Conservation (phyloP, 75 land plant species). For the Ceratopteris richardii region DNA sequence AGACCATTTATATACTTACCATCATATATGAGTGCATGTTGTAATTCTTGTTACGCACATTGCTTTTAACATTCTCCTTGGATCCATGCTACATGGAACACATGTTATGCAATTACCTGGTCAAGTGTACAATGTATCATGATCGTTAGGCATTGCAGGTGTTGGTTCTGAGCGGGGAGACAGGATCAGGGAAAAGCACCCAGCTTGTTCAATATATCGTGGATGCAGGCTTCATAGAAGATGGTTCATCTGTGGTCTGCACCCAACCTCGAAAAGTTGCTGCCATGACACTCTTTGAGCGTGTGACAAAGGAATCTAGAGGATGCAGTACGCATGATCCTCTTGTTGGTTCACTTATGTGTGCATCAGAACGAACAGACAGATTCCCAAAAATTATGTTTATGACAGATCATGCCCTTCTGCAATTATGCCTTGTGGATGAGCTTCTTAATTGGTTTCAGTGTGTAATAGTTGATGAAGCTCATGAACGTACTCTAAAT, state of each 20-base stretch:
- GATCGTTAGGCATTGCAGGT: conserved; percentile 36
- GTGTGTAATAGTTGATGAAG: conserved; percentile 81
- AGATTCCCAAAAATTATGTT: conserved; percentile 34
- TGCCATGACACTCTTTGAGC: conserved; percentile 45
- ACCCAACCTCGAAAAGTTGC: conserved; percentile 84
- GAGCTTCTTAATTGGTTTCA: conserved; percentile 33
- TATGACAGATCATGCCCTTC: conserved; percentile 64
- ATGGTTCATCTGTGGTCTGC: conserved; percentile 51
- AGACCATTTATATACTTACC: too few relatives aligned
- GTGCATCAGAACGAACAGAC: conserved; percentile 24
- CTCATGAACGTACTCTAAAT: conserved; percentile 80
- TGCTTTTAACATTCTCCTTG: too few relatives aligned
- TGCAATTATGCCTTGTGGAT: conserved; percentile 60
- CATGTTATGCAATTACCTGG: too few relatives aligned
- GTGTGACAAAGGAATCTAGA: conserved; percentile 56
- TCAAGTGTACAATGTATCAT: too few relatives aligned
- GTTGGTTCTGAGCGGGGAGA: conserved; percentile 68
- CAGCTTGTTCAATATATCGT: conserved; percentile 73
- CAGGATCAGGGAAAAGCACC: conserved; percentile 89
- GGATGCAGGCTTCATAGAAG: conserved; percentile 45
- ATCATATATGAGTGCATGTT: too few relatives aligned
- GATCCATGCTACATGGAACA: too few relatives aligned
- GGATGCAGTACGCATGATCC: conserved; percentile 41
- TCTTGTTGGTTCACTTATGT: conserved; percentile 29
- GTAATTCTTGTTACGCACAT: too few relatives aligned